These are phyloP conservation scores for Corymbia maculata DNA, from an alignment of 345 rosid species.

Conservation along the genomic window DNA sequence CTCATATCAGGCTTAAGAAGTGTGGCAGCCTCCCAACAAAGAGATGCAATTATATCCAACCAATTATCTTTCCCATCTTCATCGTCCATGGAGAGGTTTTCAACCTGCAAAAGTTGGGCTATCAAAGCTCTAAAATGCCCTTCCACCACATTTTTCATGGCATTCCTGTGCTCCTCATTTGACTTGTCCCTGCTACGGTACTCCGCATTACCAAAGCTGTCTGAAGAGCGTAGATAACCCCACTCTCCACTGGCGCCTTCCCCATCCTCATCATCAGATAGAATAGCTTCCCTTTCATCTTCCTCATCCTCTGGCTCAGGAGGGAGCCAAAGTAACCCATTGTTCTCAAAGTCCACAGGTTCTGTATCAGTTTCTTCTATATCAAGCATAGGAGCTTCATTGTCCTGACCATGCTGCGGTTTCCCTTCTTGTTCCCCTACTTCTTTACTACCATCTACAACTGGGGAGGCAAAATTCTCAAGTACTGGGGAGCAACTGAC, in stretches of 20 bases:
- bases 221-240: constrained; percentile 58
- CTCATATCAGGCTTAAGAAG: constrained; percentile 91
- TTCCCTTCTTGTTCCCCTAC: constrained; percentile 19
- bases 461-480: constrained; percentile 31
- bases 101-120: constrained; percentile 82
- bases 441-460: constrained; percentile 20
- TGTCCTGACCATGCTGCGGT: constrained; percentile 28
- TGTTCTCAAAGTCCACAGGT: constrained; percentile 84
- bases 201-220: constrained; percentile 80
- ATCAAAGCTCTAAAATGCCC: constrained; percentile 97
- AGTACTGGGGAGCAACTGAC: constrained; percentile 28
- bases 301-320: constrained; percentile 96
- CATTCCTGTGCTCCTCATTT: constrained; percentile 69
- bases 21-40: constrained; percentile 97
- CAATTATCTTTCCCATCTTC: constrained; percentile 68
- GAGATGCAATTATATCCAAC: constrained; percentile 82
- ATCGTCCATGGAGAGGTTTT: constrained; percentile 59
- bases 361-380: constrained; percentile 41
- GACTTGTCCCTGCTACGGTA: constrained; percentile 50
- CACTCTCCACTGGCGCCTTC: constrained; percentile 73
- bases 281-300: constrained; percentile 76
- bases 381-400: constrained; percentile 37
- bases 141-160: constrained; percentile 84
- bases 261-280: constrained; percentile 65
- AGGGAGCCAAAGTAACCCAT: constrained; percentile 76